A percentile compares a stretch with the other conserved stretches of the same genome.
phyloP scores from a whole-genome alignment of 495 filamentous ascomycete species.

The Pseudomonodictys pantanalensis region DNA sequence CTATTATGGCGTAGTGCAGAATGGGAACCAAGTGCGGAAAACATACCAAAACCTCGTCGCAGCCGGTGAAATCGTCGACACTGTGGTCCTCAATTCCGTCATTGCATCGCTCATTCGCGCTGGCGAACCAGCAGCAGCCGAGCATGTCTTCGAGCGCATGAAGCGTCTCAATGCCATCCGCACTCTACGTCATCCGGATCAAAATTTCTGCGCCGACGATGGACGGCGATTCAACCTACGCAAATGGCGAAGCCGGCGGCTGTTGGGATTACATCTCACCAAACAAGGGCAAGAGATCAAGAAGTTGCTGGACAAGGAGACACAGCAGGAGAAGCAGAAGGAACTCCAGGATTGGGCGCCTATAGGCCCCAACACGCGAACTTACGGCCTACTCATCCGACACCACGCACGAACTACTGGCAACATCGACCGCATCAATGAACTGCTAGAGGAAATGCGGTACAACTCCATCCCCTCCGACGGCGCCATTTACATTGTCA shows the following conservation, averaged over 20 bases:
- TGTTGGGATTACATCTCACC: slow-evolving; percentile 43
- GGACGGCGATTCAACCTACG: not conserved
- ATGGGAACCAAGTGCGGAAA: slow-evolving; percentile 64
- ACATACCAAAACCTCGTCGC: slow-evolving; percentile 75
- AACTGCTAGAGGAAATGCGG: slow-evolving; percentile 66
- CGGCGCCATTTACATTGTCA: slow-evolving; percentile 59
- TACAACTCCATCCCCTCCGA: slow-evolving; percentile 54
- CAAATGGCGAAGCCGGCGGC: slow-evolving; percentile 35
- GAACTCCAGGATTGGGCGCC: slow-evolving; percentile 54
- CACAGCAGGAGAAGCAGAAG: slow-evolving; percentile 34
- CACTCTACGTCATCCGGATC: slow-evolving; percentile 38
- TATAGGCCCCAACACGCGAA: slow-evolving; percentile 60
- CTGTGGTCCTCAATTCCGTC: slow-evolving; percentile 78
- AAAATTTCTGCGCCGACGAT: slow-evolving; percentile 38
- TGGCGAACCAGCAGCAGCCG: slow-evolving; percentile 68
- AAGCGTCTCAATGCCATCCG: slow-evolving; percentile 56
- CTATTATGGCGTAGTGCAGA: slow-evolving; percentile 67
- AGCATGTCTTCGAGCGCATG: slow-evolving; percentile 80
- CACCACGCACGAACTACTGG: slow-evolving; percentile 52
- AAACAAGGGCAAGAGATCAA: not conserved
- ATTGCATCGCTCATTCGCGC: slow-evolving; percentile 72
- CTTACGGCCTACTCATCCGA: slow-evolving; percentile 61
- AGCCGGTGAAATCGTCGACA: slow-evolving; percentile 83
- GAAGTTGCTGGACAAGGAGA: slow-evolving; percentile 54
- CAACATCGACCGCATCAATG: slow-evolving; percentile 54